Base-by-base conservation (phyloP, 805 yeast genomes). In the Kodamaea jinghongensis region DNA sequence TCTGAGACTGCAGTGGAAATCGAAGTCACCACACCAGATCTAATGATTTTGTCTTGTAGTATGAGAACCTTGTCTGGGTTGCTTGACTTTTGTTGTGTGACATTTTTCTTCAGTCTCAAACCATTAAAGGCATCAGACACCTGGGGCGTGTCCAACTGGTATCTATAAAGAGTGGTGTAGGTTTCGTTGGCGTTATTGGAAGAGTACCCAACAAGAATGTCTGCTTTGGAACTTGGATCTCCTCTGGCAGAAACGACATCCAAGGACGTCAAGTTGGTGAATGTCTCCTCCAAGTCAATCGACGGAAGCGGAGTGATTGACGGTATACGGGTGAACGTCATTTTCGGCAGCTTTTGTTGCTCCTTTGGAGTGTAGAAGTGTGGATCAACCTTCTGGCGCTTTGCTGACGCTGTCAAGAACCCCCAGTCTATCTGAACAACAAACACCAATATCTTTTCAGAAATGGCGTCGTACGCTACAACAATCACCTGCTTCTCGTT, bases 371-470 rank as follows among this genome's bases (percentile, higher is more conserved):
- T 76, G 43, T 69, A 70, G 48, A 61, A 76, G 44, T 70, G 71
- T 6, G 79, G 79, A 38, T 67, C 71, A 10, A 63, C 60, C 34
- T 66, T 63, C 40, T 75, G 71, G 25, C 66, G 64, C 33, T 62
- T 63, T 6, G 80, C 76, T 3, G 80, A 68, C 28, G 65, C 70
- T 1, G 60, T 56, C 22, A 78, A 55, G 42, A 62, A 73, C 1
- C 81, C 82, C 86, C 86, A 82, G 43, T 78, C 72, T 8, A 81
- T 61, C 0, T 48, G 35, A 3, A 79, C 52, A 16, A 57, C 50
- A 50, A 67, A 79, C 1, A 77, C 59, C 31, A 61, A 57, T 15
- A 82, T 54, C 11, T 53, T 52, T 10, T 60, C 48, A 1, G 71
- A 58, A 1, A 54, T 35, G 1, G 63, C 48, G 44, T 68, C 72